Evolutionary conservation across 805 yeast genomes (phyloP).

Genomic region (Pichia cabralensis): DNA sequence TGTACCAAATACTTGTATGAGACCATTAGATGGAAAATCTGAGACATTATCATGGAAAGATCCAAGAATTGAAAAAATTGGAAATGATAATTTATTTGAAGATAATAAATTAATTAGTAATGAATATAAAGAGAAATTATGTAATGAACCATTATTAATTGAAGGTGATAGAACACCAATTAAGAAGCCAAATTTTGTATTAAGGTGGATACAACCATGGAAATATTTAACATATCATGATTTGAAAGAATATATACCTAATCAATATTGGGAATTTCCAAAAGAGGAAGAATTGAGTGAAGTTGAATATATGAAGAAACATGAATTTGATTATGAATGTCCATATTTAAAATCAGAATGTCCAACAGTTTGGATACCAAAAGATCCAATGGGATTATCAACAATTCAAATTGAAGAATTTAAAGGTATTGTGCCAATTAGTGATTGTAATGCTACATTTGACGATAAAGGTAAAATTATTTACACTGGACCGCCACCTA

Average conservation of each 20-base stretch:
- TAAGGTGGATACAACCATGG: slow-evolving; percentile 48
- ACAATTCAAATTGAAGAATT: slow-evolving; percentile 46
- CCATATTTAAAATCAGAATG: slow-evolving; percentile 64
- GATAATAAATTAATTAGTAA: slow-evolving; percentile 2
- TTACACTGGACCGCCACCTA: slow-evolving; percentile 46
- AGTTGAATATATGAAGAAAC: too few species aligned
- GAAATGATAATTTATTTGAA: slow-evolving; percentile 5
- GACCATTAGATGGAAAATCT: slow-evolving; percentile 60
- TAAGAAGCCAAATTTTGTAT: slow-evolving; percentile 12
- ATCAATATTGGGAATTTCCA: slow-evolving; percentile 41
- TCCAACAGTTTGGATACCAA: slow-evolving; percentile 88
- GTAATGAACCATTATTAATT: slow-evolving; percentile 51
- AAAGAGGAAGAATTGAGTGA: too few species aligned
- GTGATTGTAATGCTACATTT: slow-evolving; percentile 60
- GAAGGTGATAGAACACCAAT: slow-evolving; percentile 40
- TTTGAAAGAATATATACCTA: slow-evolving; percentile 45
- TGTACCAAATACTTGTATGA: slow-evolving; percentile 67
- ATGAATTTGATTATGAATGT: slow-evolving; percentile 52
- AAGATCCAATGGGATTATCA: slow-evolving; percentile 79
- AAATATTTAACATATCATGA: slow-evolving; percentile 39
- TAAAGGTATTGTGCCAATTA: slow-evolving; percentile 44
- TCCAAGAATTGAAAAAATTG: not conserved
- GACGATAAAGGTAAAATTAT: slow-evolving; percentile 37
- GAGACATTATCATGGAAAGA: slow-evolving; percentile 48
- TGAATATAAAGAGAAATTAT: slow-evolving; percentile 4